phyloP scores from a whole-genome alignment of 108 stramenopile genomes.

The Ochromonas danica region DNA sequence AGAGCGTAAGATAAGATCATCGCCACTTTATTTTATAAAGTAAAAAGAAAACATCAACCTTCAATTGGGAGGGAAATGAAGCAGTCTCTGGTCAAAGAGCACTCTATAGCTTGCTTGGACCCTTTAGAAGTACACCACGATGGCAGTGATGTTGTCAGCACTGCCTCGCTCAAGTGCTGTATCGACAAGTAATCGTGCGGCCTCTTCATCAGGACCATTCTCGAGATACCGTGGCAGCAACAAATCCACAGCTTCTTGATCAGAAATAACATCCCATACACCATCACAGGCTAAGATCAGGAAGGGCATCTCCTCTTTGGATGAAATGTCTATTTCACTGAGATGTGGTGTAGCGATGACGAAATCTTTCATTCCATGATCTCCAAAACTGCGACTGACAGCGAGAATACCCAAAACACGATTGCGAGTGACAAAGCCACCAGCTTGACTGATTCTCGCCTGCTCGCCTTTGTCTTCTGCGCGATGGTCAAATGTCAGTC shows the following conservation, averaged over 20 bases:
- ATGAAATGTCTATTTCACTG: neutral
- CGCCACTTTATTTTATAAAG: too few relatives aligned
- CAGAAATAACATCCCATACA: constrained; percentile 62
- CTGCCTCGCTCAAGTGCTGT: constrained; percentile 38
- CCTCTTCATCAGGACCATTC: constrained; percentile 4
- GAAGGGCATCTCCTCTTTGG: constrained; percentile 30
- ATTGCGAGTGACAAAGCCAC: constrained; percentile 57
- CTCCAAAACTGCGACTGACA: constrained; percentile 60
- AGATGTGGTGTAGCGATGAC: constrained; percentile 7
- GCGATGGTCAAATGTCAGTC: constrained; percentile 59
- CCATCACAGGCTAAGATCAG: constrained; percentile 63
- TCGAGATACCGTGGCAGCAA: neutral
- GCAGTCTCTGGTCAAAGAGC: neutral
- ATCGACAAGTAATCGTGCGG: constrained; percentile 7
- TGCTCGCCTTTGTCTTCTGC: constrained; percentile 50
- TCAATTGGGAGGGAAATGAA: too few relatives aligned
- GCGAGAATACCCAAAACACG: constrained; percentile 64
- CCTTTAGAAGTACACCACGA: constrained; percentile 51
- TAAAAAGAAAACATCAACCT: too few relatives aligned
- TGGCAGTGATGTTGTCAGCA: constrained; percentile 57
- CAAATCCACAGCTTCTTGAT: constrained; percentile 33
- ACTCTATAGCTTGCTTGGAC: constrained; percentile 35
- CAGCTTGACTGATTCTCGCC: constrained; percentile 52
- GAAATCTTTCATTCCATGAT: constrained; percentile 49
- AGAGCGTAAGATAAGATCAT: too few relatives aligned